Conservation (phyloP, 352 stramenopile species). For the Pythium aphanidermatum region DNA sequence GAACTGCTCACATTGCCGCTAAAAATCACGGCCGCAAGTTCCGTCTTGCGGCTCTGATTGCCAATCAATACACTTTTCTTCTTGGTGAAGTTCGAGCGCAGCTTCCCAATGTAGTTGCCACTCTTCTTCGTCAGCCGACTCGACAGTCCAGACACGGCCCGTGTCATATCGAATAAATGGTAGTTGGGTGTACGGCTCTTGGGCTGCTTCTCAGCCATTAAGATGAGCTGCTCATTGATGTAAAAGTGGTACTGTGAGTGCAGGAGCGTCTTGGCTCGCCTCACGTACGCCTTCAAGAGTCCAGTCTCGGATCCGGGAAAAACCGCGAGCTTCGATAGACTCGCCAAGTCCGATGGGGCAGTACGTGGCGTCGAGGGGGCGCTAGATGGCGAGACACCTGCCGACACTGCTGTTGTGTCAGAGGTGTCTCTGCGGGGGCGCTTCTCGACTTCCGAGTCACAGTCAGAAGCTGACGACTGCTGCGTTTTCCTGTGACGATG, state of each 20-base stretch:
- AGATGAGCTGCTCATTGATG: conserved; percentile 48
- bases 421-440: conserved; percentile 14
- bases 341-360: conserved; percentile 16
- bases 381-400: conserved; percentile 1
- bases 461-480: conserved; percentile 3
- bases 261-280: conserved; percentile 49
- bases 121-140: conserved; percentile 79
- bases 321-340: conserved; percentile 73
- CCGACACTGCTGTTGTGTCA: conserved; percentile 8
- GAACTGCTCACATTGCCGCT: conserved; percentile 35
- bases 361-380: conserved; percentile 6
- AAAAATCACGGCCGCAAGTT: conserved; percentile 71
- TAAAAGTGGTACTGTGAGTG: conserved; percentile 60
- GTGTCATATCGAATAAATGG: conserved; percentile 83
- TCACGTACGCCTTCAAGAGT: conserved; percentile 35
- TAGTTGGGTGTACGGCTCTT: conserved; percentile 82
- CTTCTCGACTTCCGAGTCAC: conserved; percentile 13
- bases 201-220: conserved; percentile 63
- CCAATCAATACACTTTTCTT: conserved; percentile 70
- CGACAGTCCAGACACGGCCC: conserved; percentile 30
- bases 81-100: conserved; percentile 70
- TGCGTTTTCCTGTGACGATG: conserved; percentile 25
- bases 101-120: conserved; percentile 87
- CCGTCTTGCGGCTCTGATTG: conserved; percentile 59
- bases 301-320: conserved; percentile 54